Evolutionary conservation across 2,329 filamentous ascomycete species (phyloP), one percentile per base, ranked within the genome.

Genomic region (Alternaria rosae): DNA sequence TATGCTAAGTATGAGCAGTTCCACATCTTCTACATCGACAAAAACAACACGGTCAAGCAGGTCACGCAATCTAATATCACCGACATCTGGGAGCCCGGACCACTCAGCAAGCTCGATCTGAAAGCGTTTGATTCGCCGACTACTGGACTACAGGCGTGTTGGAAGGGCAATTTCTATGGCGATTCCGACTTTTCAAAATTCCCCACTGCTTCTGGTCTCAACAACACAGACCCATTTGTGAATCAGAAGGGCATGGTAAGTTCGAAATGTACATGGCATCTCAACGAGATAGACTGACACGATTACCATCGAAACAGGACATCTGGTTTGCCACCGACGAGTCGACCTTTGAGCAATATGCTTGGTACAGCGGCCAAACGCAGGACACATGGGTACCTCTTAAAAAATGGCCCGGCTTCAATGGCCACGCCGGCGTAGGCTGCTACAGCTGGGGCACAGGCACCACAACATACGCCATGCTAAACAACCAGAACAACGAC

Each of bases 61-160:
- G 69, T 79, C 17, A 74, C 71, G 3, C 79, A 81, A 55, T 75
- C 71, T 43, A 83, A 82, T 59, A 70, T 72, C 10, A 79, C 79
- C 38, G 61, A 68, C 21, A 62, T 82, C 15, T 83, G 82, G 82
- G 54, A 67, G 15, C 71, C 80, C 12, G 82, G 82, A 0, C 61
- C 77, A 65, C 57, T 78, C 12, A 75, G 89, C 70, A 92, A 97
- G 77, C 90, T 92, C 66, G 93, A 96, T 65, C 87, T 92, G 41
- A 89, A 96, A 66, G 91, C 90, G 68, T 96, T 96, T 78, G 94
- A 98, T 81, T 91, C 93, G 2, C 98, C 98, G 72, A 88, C 92
- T 1, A 91, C 97, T 50, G 95, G 95, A 3, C 81, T 95, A 28
- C 92, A 96, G 74, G 90, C 94, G 15, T 90, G 89, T 51, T 84